phyloP scores from a whole-genome alignment of 2,329 filamentous ascomycete genomes.

The Diplocarpon rosae region DNA sequence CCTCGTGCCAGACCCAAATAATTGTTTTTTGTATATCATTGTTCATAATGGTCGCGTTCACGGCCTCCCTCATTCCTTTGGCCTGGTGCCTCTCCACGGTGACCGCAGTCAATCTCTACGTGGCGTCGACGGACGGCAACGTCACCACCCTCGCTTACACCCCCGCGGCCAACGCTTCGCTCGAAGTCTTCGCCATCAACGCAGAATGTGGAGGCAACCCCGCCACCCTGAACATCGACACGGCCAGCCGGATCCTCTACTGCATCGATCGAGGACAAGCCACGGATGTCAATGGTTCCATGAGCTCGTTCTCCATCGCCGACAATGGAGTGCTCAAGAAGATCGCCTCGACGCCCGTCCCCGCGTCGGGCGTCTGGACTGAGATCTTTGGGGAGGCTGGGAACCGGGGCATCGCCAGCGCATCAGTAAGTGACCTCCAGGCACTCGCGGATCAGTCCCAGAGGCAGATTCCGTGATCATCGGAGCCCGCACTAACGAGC shows the following conservation, averaged over 20 bases:
- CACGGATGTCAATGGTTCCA: constrained; percentile 6
- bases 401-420: constrained; percentile 7
- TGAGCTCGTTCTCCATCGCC: constrained; percentile 9
- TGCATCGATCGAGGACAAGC: constrained; percentile 9
- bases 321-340: constrained; percentile 3
- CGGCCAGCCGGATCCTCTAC: constrained; percentile 8
- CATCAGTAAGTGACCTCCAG: constrained; percentile 5
- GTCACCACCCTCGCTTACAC: constrained; percentile 9
- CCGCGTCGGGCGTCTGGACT: constrained; percentile 4
- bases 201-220: constrained; percentile 7
- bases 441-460: not conserved
- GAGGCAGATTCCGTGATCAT: too few species aligned
- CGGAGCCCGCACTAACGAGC: too few species aligned
- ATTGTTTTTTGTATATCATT: too few species aligned
- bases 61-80: too few species aligned
- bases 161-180: constrained; percentile 1
- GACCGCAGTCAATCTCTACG: not conserved
- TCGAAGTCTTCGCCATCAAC: constrained; percentile 1
- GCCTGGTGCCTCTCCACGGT: not conserved
- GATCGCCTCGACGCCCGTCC: constrained; percentile 4
- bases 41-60: too few species aligned
- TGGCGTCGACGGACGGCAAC: constrained; percentile 1
- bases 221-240: constrained; percentile 9
- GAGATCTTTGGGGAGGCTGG: constrained; percentile 4
- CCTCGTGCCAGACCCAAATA: too few species aligned